These are phyloP conservation scores for Penicillium vulpinum DNA, from an alignment of 2,329 filamentous ascomycete species.

Conservation along the genomic window DNA sequence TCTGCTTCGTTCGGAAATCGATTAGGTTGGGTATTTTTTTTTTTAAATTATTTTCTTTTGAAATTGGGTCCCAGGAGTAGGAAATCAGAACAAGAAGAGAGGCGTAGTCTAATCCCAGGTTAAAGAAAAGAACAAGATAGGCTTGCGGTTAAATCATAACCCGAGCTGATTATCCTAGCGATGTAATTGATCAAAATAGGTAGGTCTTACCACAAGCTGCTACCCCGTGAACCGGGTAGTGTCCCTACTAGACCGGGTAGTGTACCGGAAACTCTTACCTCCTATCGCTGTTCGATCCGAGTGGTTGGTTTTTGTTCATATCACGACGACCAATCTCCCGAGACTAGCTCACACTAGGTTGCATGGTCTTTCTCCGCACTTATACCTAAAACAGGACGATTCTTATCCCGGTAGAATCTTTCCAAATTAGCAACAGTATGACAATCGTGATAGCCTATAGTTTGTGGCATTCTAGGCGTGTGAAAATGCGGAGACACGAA, in stretches of 20 bases:
- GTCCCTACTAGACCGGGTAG: not conserved
- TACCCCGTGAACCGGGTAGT: not conserved
- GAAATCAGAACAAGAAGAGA: not conserved
- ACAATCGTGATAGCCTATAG: too few relatives aligned
- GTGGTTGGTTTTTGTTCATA: conserved; percentile 1
- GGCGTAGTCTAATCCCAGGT: not conserved
- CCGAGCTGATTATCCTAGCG: not conserved
- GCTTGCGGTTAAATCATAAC: not conserved
- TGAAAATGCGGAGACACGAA: too few relatives aligned
- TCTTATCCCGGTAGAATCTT: conserved; percentile 6
- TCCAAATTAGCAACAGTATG: too few relatives aligned
- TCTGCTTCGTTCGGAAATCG: not conserved
- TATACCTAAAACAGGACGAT: conserved; percentile 14
- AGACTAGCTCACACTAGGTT: not conserved
- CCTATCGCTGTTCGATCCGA: conserved; percentile 9
- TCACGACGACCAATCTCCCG: not conserved
- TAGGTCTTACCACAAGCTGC: not conserved
- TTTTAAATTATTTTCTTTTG: not conserved
- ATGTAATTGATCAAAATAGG: not conserved
- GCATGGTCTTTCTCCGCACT: conserved; percentile 17
- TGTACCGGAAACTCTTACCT: not conserved
- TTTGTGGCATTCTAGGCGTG: too few relatives aligned
- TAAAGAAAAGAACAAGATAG: not conserved
- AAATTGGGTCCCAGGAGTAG: not conserved
- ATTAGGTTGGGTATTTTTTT: not conserved